Base-by-base conservation (phyloP, 1,139 yeast species). In the Debaryomyces udenii region DNA sequence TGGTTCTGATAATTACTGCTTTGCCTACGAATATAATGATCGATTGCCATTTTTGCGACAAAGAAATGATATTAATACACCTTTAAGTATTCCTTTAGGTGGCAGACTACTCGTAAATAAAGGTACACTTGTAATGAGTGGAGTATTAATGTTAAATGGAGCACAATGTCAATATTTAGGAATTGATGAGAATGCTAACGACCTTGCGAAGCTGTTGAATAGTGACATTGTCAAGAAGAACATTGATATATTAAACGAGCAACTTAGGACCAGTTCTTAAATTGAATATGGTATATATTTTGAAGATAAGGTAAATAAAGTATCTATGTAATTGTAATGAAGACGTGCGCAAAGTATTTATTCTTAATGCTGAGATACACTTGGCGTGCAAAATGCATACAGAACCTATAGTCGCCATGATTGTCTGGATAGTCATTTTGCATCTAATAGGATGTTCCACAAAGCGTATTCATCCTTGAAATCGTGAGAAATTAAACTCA, bases 401-500 rank as follows among this genome's bases (percentile, higher is more conserved):
- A 28, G 17, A 28, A 26, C 13, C 26, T 29, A 34, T 10, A 34
- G 37, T 15, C 27, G 24, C 37, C 37, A 34, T 9, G 5, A 24
- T n/a, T 26, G 9, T 11, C 28, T 26, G 11, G 11, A 27, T 16
- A 34, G 56, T 59, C 57, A 57, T 53, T 61, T 56, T 20, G 44
- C 49, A 37, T 45, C 51, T 42, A 79, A 59, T 40, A 87, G 65
- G 36, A 81, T 52, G 31, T 81, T 81, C 98, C 98, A 91, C 42
- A 91, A 72, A 1, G 84, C 95, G 45, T 74, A 70, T 51, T 84
- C 91, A 45, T 86, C 77, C 35, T 80, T 78, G 62, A 75, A 91
- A 54, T 91, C 93, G 61, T 90, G 97, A 60, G 88, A 89, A 29
- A 91, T 83, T 46, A 91, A 74, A 40, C 96, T 85, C 16, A 90